Evolutionary conservation across 1,284 basidiomycete genomes (phyloP).

Genomic region (Leccinum griseonigrum): DNA sequence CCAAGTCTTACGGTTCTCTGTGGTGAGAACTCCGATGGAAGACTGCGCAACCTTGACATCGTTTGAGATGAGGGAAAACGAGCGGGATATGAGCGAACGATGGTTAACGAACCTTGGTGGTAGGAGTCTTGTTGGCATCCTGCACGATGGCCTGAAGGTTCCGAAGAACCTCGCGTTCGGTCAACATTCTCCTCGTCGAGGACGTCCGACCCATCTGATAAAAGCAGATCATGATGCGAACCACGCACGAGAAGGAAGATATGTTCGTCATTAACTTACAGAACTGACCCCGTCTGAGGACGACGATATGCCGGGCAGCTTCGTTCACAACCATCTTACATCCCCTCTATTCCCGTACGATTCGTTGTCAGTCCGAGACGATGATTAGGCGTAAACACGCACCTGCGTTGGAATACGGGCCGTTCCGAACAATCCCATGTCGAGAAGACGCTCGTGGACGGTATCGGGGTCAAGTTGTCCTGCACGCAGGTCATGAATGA

Average conservation of each 20-base stretch:
- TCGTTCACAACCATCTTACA: conserved; percentile 83
- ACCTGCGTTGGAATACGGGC: conserved; percentile 92
- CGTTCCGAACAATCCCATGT: conserved; percentile 88
- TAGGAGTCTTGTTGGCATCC: conserved; percentile 85
- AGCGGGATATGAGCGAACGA: background rate
- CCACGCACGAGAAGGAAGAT: conserved; percentile 1
- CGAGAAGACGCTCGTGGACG: conserved; percentile 77
- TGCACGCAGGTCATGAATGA: conserved; percentile 91
- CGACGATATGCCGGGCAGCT: conserved; percentile 81
- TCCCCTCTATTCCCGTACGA: conserved; percentile 55
- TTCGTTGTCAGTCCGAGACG: background rate
- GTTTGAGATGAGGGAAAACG: conserved; percentile 4
- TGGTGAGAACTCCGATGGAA: conserved; percentile 83
- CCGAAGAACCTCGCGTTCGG: conserved; percentile 84
- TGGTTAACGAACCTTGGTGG: conserved; percentile 51
- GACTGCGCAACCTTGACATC: conserved; percentile 63
- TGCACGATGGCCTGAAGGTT: conserved; percentile 88
- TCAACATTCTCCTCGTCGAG: conserved; percentile 87
- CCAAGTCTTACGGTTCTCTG: conserved; percentile 95
- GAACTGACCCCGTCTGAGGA: conserved; percentile 90
- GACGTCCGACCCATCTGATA: conserved; percentile 88
- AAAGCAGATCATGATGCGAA: background rate
- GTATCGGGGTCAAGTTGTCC: conserved; percentile 82
- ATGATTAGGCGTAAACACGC: conserved; percentile 22
- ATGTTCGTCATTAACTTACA: conserved; percentile 50